Conservation (phyloP, 164 flowering plant genomes). For the Macadamia integrifolia region DNA sequence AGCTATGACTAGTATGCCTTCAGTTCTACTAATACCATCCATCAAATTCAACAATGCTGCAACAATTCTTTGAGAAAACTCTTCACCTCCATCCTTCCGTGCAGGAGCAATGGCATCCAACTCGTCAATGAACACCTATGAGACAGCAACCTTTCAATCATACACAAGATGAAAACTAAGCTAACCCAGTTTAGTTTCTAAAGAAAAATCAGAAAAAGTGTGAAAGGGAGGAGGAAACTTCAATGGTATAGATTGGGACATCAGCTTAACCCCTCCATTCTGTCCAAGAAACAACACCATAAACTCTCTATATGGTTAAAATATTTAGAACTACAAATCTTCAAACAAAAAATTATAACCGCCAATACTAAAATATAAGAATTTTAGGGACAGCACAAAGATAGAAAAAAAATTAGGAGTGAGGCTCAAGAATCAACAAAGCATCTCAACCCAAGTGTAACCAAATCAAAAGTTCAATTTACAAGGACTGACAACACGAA, state of each 20-base stretch:
- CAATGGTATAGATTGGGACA: background rate
- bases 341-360: no score
- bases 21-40: conserved; percentile 70
- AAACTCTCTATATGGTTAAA: no score
- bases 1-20: conserved; percentile 72
- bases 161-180: background rate
- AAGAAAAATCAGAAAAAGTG: background rate
- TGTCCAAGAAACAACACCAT: no score
- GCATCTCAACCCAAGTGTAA: no score
- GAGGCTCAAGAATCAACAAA: no score
- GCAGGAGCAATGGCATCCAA: conserved; percentile 98
- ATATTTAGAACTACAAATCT: no score
- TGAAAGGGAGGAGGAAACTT: background rate
- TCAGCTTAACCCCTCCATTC: no score
- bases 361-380: no score
- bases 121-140: conserved; percentile 93
- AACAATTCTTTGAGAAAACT: conserved; percentile 82
- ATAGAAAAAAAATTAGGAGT: no score
- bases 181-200: background rate
- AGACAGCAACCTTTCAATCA: background rate
- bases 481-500: no score
- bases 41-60: conserved; percentile 81
- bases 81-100: conserved; percentile 82
- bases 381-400: no score
- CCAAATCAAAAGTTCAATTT: no score